phyloP scores from a whole-genome alignment of 208 protist species.

The Leptomonas seymouri region DNA sequence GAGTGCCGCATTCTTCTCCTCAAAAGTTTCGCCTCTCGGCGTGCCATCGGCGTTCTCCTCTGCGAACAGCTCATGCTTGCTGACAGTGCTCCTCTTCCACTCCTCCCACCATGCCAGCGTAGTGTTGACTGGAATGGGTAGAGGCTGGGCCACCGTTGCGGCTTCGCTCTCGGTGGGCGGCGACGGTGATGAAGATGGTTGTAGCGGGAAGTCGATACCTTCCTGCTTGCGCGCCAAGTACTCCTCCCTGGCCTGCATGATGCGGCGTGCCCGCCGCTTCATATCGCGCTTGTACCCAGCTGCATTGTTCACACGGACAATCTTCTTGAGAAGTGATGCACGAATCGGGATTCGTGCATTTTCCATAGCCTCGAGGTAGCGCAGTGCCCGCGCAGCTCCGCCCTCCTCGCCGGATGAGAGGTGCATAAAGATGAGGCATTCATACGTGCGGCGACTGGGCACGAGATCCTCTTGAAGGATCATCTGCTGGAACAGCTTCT shows the following conservation, averaged over 20 bases:
- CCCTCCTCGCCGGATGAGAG: constrained; percentile 91
- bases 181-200: constrained; percentile 8
- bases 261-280: constrained; percentile 91
- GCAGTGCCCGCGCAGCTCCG: constrained; percentile 80
- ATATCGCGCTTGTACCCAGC: constrained; percentile 92
- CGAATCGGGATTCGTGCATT: constrained; percentile 65
- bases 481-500: constrained; percentile 90
- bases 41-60: constrained; percentile 80
- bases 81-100: constrained; percentile 76
- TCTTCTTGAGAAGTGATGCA: constrained; percentile 83
- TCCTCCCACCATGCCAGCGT: constrained; percentile 88
- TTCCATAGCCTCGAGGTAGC: constrained; percentile 92
- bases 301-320: constrained; percentile 86
- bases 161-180: constrained; percentile 5
- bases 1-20: constrained; percentile 87
- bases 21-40: constrained; percentile 78
- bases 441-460: constrained; percentile 83
- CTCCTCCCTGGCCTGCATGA: constrained; percentile 91
- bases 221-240: constrained; percentile 78
- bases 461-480: constrained; percentile 75
- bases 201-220: constrained; percentile 27
- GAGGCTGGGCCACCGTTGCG: constrained; percentile 31
- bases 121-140: constrained; percentile 58
- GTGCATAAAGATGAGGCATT: constrained; percentile 93
- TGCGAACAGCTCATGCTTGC: constrained; percentile 89